phyloP scores from a whole-genome alignment of 768 basidiomycete species.

The Leucosporidium scottii region DNA sequence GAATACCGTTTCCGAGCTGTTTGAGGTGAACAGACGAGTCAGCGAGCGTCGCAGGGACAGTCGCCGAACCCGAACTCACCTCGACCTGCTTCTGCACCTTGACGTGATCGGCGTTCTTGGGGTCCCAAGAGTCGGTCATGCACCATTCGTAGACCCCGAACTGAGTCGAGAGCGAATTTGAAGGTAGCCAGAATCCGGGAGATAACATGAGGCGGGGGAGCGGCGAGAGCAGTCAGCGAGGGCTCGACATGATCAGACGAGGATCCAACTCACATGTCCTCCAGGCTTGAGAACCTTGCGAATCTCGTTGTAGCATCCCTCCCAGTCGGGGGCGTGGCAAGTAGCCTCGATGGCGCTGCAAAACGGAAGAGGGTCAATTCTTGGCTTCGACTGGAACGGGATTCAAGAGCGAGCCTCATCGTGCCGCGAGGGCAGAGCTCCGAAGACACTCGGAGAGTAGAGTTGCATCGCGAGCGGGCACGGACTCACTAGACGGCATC shows the following conservation, averaged over 20 bases:
- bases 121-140: constrained; percentile 94
- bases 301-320: constrained; percentile 91
- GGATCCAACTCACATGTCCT: constrained; percentile 61
- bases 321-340: constrained; percentile 89
- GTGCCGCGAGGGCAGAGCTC: too few species aligned
- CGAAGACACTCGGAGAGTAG: too few species aligned
- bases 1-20: constrained; percentile 80
- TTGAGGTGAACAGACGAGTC: constrained; percentile 32
- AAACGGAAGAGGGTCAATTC: constrained; percentile 42
- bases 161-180: constrained; percentile 43
- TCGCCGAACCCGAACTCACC: constrained; percentile 5
- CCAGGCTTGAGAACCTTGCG: constrained; percentile 90
- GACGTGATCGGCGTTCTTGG: constrained; percentile 73
- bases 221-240: background rate
- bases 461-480: too few species aligned
- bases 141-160: constrained; percentile 99
- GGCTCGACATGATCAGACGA: too few species aligned
- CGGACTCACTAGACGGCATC: constrained; percentile 74
- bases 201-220: background rate
- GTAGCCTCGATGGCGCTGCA: constrained; percentile 97
- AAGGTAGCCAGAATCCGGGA: background rate
- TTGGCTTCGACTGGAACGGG: too few species aligned
- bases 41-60: background rate
- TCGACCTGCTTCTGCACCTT: constrained; percentile 84
- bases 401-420: too few species aligned